These are phyloP conservation scores for Aureobasidium sp. DNA, from an alignment of 2,329 filamentous ascomycete genomes.

Conservation along the genomic window DNA sequence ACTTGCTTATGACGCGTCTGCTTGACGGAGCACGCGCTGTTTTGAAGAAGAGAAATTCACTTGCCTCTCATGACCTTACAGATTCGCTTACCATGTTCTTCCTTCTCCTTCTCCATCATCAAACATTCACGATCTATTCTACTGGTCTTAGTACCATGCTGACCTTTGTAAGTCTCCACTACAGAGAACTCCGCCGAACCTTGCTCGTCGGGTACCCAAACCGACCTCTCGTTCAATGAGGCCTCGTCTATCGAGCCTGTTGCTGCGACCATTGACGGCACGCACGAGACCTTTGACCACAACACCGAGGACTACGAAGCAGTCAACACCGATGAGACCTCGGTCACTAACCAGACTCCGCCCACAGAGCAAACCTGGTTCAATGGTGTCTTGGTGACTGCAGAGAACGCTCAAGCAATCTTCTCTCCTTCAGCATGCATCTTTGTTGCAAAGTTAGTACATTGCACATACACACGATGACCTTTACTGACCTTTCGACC, in stretches of 20 bases:
- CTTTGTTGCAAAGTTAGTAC: slow-evolving; percentile 57
- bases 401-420: slow-evolving; percentile 40
- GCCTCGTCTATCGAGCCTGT: not conserved
- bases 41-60: not conserved
- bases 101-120: not conserved
- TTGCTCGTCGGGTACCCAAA: not conserved
- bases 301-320: not conserved
- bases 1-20: not conserved
- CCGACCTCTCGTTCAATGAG: not conserved
- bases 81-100: not conserved
- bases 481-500: not conserved
- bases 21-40: not conserved
- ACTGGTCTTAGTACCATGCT: not conserved
- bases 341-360: not conserved
- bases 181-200: not conserved
- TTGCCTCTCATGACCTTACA: not conserved
- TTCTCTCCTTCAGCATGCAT: slow-evolving; percentile 51
- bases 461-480: not conserved
- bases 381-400: not conserved
- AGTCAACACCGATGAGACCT: not conserved
- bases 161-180: not conserved
- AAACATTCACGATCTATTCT: not conserved
- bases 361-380: not conserved
- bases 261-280: not conserved
- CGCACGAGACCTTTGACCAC: not conserved